Percentiles rank a stretch among this genome's conserved stretches.
Evolutionary conservation across 768 basidiomycete genomes (phyloP).

Genomic region (Tylopilus intermedius): DNA sequence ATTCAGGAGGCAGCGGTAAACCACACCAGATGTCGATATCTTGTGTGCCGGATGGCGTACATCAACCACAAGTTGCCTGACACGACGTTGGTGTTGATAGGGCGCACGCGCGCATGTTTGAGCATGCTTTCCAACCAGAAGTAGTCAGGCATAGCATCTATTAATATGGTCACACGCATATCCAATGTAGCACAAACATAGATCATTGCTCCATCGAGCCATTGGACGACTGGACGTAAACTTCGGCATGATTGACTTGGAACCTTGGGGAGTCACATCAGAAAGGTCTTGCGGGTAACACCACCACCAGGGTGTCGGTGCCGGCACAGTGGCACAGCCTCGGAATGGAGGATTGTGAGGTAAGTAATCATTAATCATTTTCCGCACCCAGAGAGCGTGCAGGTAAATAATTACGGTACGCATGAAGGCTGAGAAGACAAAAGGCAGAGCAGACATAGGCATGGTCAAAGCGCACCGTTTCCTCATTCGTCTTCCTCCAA

Average conservation of each 20-base stretch:
- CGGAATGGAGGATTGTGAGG: too few species aligned
- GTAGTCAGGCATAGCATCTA: background rate
- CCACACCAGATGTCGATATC: background rate
- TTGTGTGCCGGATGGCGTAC: background rate
- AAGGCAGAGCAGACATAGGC: background rate
- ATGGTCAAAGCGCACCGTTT: background rate
- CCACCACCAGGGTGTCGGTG: too few species aligned
- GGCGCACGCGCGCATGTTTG: background rate
- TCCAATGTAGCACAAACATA: too few species aligned
- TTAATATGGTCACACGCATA: background rate
- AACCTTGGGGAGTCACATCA: too few species aligned
- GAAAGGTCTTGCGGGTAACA: too few species aligned
- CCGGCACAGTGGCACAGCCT: too few species aligned
- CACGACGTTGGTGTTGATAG: background rate
- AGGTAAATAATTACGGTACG: background rate
- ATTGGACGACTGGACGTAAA: too few species aligned
- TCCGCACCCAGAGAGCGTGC: too few species aligned
- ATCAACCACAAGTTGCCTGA: background rate
- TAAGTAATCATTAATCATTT: too few species aligned
- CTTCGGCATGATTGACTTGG: too few species aligned
- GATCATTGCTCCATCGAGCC: too few species aligned
- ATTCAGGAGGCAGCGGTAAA: background rate
- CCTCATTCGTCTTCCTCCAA: conserved; percentile 24
- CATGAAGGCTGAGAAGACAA: background rate
- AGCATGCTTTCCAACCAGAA: background rate